A percentile compares a stretch with the other conserved stretches of the same genome.
Evolutionary conservation across 2,329 filamentous ascomycete species (phyloP).

Genomic region (Cladorrhinum sp.): DNA sequence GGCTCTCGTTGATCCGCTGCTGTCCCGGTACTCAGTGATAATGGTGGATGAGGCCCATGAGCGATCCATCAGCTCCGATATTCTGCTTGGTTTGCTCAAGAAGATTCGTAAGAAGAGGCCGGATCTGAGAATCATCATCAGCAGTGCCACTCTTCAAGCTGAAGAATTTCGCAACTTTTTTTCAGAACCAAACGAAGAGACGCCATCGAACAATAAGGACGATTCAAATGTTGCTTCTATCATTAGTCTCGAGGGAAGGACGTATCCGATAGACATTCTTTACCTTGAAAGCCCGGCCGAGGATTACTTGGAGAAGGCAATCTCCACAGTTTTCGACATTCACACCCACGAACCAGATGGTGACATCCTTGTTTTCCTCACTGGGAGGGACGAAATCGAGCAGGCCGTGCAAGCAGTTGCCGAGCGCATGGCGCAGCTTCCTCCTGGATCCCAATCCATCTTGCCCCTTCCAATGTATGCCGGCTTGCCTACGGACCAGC

Average conservation of each 20-base stretch:
- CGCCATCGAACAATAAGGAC: slow-evolving; percentile 32
- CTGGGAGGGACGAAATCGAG: slow-evolving; percentile 91
- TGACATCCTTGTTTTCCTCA: slow-evolving; percentile 88
- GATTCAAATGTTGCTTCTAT: slow-evolving; percentile 52
- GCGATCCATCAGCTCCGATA: slow-evolving; percentile 85
- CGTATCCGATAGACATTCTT: slow-evolving; percentile 83
- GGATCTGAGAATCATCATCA: slow-evolving; percentile 84
- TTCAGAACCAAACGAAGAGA: slow-evolving; percentile 37
- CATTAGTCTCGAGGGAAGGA: slow-evolving; percentile 80
- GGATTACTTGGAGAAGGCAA: slow-evolving; percentile 79
- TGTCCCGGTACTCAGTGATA: slow-evolving; percentile 89
- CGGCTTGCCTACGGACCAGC: slow-evolving; percentile 82
- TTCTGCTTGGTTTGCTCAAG: slow-evolving; percentile 84
- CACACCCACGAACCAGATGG: slow-evolving; percentile 76
- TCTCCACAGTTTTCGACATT: slow-evolving; percentile 83
- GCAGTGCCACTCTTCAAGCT: slow-evolving; percentile 89
- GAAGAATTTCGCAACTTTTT: slow-evolving; percentile 85
- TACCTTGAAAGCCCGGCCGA: slow-evolving; percentile 76
- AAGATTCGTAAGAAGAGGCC: slow-evolving; percentile 79
- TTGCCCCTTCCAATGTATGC: slow-evolving; percentile 81
- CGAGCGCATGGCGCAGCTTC: slow-evolving; percentile 65
- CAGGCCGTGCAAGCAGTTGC: slow-evolving; percentile 73
- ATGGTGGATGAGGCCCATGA: slow-evolving; percentile 99
- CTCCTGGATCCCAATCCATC: slow-evolving; percentile 56
- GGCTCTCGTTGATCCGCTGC: slow-evolving; percentile 84